Conservation (phyloP, 2,329 filamentous ascomycete species). For the Phialocephala subalpina region DNA sequence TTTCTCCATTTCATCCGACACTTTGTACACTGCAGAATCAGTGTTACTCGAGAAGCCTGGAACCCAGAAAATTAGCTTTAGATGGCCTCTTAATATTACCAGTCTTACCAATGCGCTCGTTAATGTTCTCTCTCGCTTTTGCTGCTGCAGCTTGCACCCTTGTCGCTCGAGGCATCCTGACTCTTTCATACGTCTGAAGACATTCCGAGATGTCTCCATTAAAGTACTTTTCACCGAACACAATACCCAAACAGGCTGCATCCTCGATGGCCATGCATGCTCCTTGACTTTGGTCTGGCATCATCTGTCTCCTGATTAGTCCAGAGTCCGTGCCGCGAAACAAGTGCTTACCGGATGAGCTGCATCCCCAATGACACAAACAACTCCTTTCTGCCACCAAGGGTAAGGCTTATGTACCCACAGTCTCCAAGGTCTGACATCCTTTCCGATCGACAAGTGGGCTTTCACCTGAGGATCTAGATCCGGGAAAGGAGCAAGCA, state of each 20-base stretch:
- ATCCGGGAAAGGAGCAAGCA: conserved; percentile 66
- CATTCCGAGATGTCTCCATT: conserved; percentile 58
- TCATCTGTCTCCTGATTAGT: conserved; percentile 52
- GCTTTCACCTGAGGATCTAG: conserved; percentile 64
- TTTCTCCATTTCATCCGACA: conserved; percentile 52
- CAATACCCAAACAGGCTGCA: conserved; percentile 46
- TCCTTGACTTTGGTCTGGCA: conserved; percentile 73
- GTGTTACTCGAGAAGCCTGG: conserved; percentile 70
- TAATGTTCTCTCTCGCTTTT: conserved; percentile 66
- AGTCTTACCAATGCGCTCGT: conserved; percentile 65
- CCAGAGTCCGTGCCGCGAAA: not conserved
- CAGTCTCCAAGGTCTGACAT: conserved; percentile 70
- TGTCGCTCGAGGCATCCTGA: conserved; percentile 61
- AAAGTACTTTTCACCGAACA: conserved; percentile 41
- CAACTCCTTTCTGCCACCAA: conserved; percentile 58
- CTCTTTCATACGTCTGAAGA: conserved; percentile 57
- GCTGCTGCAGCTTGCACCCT: conserved; percentile 64
- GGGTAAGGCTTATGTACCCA: conserved; percentile 58
- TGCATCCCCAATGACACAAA: conserved; percentile 70
- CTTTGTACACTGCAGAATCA: conserved; percentile 62
- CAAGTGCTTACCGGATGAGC: conserved; percentile 59
- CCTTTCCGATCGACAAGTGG: conserved; percentile 66
- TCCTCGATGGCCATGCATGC: conserved; percentile 51
- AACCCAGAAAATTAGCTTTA: not conserved
- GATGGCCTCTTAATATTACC: not conserved